Conservation (phyloP, 2,329 filamentous ascomycete genomes). For the Pseudodiploospora longispora region DNA sequence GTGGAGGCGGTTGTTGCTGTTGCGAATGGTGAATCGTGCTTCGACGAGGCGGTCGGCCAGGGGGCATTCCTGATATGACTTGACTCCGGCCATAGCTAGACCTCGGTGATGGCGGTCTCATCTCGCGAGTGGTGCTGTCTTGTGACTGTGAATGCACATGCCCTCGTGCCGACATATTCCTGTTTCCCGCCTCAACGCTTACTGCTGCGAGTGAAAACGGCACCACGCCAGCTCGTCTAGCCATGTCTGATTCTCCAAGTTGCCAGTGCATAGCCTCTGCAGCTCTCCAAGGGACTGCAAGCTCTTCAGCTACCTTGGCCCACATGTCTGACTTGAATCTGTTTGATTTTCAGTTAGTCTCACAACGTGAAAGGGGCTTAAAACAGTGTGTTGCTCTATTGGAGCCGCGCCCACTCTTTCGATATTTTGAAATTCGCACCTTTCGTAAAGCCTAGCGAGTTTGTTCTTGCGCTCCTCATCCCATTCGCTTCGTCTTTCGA, state of each 20-base stretch:
- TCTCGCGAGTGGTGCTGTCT: constrained; percentile 35
- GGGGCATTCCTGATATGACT: constrained; percentile 22
- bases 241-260: constrained; percentile 89
- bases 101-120: constrained; percentile 33
- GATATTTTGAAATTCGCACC: constrained; percentile 47
- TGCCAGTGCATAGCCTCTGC: constrained; percentile 99
- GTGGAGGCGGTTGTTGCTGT: constrained; percentile 18
- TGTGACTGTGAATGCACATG: constrained; percentile 40
- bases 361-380: background rate
- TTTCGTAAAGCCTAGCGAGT: constrained; percentile 86
- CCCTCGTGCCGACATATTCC: constrained; percentile 29
- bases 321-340: constrained; percentile 99
- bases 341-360: constrained; percentile 64
- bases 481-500: constrained; percentile 89
- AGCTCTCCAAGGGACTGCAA: constrained; percentile 90
- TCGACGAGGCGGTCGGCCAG: constrained; percentile 31
- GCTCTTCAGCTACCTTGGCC: constrained; percentile 90
- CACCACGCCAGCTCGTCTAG: constrained; percentile 77
- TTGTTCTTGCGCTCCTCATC: constrained; percentile 98
- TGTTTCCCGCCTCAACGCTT: constrained; percentile 36
- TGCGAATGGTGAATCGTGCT: constrained; percentile 16
- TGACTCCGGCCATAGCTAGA: constrained; percentile 30
- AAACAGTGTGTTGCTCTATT: background rate
- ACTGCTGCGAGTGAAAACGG: constrained; percentile 66
- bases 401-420: background rate